Conservation (phyloP, 31 red algal species). For the Odonthalia washingtoniensis region DNA sequence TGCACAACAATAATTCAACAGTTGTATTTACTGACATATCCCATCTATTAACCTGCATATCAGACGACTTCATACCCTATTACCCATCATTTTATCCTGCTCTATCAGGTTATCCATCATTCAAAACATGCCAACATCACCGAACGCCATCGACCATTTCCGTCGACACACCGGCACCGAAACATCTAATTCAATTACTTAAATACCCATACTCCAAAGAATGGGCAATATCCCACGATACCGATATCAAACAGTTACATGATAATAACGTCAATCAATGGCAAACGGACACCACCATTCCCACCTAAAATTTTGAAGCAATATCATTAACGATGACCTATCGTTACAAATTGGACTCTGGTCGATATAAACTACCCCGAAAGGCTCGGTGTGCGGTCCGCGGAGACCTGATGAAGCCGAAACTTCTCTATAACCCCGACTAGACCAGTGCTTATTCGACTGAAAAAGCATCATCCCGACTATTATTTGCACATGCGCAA, state of each 20-base stretch:
- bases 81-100: not conserved
- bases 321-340: constrained; percentile 42
- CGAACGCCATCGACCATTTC: not conserved
- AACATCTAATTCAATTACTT: not conserved
- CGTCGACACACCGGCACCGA: not conserved
- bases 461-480: constrained; percentile 9
- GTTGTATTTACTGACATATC: not conserved
- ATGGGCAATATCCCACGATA: not conserved
- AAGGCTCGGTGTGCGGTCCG: constrained; percentile 29
- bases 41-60: not conserved
- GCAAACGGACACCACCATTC: not conserved
- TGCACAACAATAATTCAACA: not conserved
- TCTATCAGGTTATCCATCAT: not conserved
- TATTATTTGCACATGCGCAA: no score
- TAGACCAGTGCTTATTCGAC: constrained; percentile 12
- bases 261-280: not conserved
- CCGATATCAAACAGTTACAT: not conserved
- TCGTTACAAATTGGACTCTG: no score
- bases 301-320: not conserved
- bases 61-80: not conserved
- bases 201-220: not conserved
- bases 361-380: not conserved
- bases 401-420: constrained; percentile 41
- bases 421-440: constrained; percentile 19
- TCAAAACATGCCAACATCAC: not conserved